Conservation (phyloP, 2,329 filamentous ascomycete genomes). For the Capronia epimyces region DNA sequence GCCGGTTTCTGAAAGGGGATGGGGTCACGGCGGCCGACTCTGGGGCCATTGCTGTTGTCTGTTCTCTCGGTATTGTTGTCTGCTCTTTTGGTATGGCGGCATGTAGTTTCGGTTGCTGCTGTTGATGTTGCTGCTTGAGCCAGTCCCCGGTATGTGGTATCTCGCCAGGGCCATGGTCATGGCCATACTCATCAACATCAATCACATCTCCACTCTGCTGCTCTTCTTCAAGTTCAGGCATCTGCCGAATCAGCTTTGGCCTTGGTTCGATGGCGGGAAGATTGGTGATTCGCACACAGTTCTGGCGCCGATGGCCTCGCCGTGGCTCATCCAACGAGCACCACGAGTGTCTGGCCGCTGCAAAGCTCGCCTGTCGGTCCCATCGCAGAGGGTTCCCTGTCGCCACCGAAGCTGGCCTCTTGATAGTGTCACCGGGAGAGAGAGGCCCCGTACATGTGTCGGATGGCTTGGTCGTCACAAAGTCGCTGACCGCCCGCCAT, state of each 20-base stretch:
- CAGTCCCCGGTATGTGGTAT: too few species aligned
- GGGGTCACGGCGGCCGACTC: neutral
- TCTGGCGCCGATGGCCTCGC: conserved; percentile 40
- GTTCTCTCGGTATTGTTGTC: neutral
- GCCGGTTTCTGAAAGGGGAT: conserved; percentile 17
- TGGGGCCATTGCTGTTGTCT: neutral
- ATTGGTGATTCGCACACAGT: conserved; percentile 38
- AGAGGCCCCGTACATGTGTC: conserved; percentile 8
- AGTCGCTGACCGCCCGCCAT: conserved; percentile 18
- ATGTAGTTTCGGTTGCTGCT: too few species aligned
- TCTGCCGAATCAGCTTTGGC: neutral
- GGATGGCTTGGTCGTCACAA: conserved; percentile 10
- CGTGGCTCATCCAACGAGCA: conserved; percentile 13
- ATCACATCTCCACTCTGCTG: neutral
- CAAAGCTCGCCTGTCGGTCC: conserved; percentile 13
- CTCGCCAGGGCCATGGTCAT: too few species aligned
- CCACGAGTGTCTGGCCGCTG: conserved; percentile 11
- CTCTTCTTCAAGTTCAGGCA: conserved; percentile 15
- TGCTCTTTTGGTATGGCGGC: too few species aligned
- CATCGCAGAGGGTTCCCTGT: conserved; percentile 24
- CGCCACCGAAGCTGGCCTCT: conserved; percentile 25
- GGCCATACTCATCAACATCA: neutral
- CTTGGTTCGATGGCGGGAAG: conserved; percentile 9
- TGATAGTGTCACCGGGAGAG: neutral
- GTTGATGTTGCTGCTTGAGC: too few species aligned